Conservation (phyloP, 345 rosid species). For the Xanthoceras sorbifolium region DNA sequence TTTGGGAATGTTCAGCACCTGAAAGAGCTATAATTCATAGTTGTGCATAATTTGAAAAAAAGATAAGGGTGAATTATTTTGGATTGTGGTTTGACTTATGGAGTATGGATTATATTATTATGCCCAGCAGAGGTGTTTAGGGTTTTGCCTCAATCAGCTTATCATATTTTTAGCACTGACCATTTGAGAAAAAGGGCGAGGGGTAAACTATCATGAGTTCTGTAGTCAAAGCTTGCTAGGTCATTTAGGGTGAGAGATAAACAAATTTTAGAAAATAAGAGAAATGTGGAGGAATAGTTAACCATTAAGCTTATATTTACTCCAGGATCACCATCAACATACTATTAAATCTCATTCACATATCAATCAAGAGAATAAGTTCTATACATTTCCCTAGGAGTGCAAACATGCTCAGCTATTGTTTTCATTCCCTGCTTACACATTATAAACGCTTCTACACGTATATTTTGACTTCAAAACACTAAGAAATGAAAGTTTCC, state of each 20-base stretch:
- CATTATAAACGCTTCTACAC: background rate
- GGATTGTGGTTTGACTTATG: background rate
- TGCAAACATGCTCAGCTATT: constrained; percentile 3
- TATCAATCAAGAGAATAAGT: background rate
- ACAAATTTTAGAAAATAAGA: too few species aligned
- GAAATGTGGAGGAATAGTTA: background rate
- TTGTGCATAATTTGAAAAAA: background rate
- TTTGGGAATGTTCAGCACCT: background rate
- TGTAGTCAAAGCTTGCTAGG: background rate
- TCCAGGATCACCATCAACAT: constrained; percentile 9
- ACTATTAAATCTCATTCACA: background rate
- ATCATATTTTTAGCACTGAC: background rate
- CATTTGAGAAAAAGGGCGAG: background rate
- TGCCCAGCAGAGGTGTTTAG: background rate
- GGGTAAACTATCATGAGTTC: background rate
- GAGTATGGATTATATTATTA: background rate
- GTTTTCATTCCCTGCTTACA: background rate
- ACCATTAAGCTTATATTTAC: background rate
- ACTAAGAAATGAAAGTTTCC: background rate
- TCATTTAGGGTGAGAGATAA: background rate
- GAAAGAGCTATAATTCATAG: background rate
- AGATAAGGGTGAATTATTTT: background rate
- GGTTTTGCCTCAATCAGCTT: background rate
- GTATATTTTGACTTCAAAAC: constrained; percentile 5
- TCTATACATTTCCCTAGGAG: background rate